Evolutionary conservation across 169 alveolate genomes (phyloP).

Genomic region (Prorocentrum cordatum): DNA sequence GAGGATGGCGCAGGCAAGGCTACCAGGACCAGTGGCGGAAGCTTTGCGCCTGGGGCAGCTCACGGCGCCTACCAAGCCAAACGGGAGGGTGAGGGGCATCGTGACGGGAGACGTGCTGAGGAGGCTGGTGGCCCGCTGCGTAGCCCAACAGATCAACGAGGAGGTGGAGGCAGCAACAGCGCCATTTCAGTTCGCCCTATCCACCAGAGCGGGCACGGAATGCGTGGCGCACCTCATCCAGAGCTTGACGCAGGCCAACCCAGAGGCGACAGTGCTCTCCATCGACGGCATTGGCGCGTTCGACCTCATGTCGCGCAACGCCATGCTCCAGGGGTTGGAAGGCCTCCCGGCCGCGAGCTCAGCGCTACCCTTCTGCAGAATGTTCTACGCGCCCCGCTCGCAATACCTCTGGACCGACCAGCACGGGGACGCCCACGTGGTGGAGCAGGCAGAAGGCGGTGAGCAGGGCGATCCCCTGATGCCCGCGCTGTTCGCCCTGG

Average conservation of each 20-base stretch:
- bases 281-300: slow-evolving; percentile 6
- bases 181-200: neutral
- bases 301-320: neutral
- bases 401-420: neutral
- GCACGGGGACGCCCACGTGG: neutral
- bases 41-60: neutral
- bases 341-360: neutral
- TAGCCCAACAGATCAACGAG: neutral
- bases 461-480: slow-evolving; percentile 16
- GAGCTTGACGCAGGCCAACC: neutral
- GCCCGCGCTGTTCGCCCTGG: slow-evolving; percentile 5
- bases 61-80: neutral
- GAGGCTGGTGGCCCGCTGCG: neutral
- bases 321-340: neutral
- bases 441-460: neutral
- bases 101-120: neutral
- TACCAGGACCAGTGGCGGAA: neutral
- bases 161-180: neutral
- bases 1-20: neutral
- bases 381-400: neutral
- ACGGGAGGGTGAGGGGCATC: neutral
- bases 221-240: neutral
- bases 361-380: neutral
- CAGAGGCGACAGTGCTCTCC: neutral
- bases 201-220: neutral